Evolutionary conservation across 2,329 filamentous ascomycete species (phyloP), one percentile per base, ranked within the genome.

Genomic region (Calycina herbarum): DNA sequence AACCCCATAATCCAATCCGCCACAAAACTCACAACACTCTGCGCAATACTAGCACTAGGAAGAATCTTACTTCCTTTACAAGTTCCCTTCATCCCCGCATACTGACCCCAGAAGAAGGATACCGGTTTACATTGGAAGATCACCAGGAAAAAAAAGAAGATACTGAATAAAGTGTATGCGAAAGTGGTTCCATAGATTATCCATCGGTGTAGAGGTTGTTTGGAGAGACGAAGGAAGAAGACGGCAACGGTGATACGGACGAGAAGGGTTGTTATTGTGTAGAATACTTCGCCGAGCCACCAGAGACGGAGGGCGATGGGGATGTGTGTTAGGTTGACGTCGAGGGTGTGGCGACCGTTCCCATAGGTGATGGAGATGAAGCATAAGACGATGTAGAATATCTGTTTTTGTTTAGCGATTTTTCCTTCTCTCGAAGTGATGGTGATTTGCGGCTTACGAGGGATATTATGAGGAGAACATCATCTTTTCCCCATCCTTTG

Each of bases 251-350:
- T 81, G 45, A 84, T 54, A 8, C 72, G 69, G 17, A 71, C 58
- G 13, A 81, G 72, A 48, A 79, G 77, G 27, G 79, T 82, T 5
- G 79, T 77, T 63, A 83, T 73, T 7, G 82, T 79, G 72, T 86
- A 86, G 67, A 81, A 80, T n/a, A 83, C 75, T 70, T 86, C 83
- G 68, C 82, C 83, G n/a, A 86, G 78, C 76, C 82, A 86, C 83
- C 82, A 86, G 54, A 62, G 70, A 42, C 64, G 64, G 1, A 73
- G 51, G 6, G 72, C 70, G 51, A 58, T 68, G 1, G 70, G 65
- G 4, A 71, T 24, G 51, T 72, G 61, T 35, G 58, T 24, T 3
- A 27, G 42, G 15, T 65, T 38, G 24, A 73, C 68, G 17, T 68
- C 60, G 8, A 59, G 31, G 2, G 67, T 15, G 48, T 71, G 71